phyloP scores from a whole-genome alignment of 2,329 filamentous ascomycete species.

The Aureobasidium pullulans region DNA sequence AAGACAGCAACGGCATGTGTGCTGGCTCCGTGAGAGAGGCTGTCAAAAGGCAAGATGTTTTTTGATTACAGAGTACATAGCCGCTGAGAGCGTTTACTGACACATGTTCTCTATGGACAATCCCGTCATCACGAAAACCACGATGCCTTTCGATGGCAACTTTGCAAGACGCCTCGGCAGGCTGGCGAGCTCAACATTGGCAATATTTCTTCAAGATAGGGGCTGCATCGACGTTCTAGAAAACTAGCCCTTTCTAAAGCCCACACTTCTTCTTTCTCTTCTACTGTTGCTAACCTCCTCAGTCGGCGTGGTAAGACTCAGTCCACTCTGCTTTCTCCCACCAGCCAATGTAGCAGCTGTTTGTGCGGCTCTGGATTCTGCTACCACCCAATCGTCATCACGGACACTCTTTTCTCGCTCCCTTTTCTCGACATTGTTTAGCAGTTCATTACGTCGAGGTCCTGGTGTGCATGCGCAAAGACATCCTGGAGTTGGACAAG shows the following conservation, averaged over 20 bases:
- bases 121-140: no score
- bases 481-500: constrained; percentile 6
- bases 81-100: no score
- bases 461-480: constrained; percentile 12
- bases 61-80: no score
- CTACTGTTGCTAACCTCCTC: constrained; percentile 21
- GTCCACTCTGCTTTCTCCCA: background rate
- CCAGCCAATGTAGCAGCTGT: background rate
- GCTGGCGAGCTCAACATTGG: no score
- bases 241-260: background rate
- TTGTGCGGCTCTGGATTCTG: constrained; percentile 6
- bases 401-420: constrained; percentile 4
- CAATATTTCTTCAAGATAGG: no score
- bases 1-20: no score
- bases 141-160: no score
- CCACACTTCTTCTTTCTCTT: constrained; percentile 26
- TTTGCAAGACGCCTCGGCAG: no score
- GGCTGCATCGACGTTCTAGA: background rate
- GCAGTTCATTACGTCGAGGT: background rate
- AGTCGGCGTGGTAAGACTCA: background rate
- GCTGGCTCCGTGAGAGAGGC: no score
- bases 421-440: background rate
- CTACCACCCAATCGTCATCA: constrained; percentile 6
- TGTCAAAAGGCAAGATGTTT: no score
- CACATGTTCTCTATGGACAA: no score